Evolutionary conservation across 2,329 filamentous ascomycete species (phyloP).

Genomic region (Cercospora zeae-maydis): DNA sequence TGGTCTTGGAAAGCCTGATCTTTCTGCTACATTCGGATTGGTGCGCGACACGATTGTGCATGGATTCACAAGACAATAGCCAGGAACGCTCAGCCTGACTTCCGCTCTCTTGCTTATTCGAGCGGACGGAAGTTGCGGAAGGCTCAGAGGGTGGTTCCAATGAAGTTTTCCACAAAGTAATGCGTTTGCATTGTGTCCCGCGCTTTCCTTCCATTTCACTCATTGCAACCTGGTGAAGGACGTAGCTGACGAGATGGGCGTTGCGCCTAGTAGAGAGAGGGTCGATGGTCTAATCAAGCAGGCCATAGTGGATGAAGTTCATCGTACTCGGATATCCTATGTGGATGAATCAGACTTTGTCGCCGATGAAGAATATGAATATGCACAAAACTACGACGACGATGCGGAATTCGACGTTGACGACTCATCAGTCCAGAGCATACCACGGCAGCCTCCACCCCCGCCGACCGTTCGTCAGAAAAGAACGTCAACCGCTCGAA

Average conservation of each 20-base stretch:
- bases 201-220: not conserved
- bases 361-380: not conserved
- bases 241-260: constrained; percentile 1
- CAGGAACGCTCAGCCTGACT: constrained; percentile 2
- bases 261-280: not conserved
- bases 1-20: constrained; percentile 14
- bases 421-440: not conserved
- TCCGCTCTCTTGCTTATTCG: not conserved
- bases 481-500: not conserved
- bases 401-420: not conserved
- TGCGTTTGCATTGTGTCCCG: not conserved
- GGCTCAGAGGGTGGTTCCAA: not conserved
- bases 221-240: not conserved
- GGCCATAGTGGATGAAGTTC: not conserved
- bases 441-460: not conserved
- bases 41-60: constrained; percentile 14
- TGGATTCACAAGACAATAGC: constrained; percentile 12
- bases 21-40: constrained; percentile 16
- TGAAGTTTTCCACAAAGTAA: not conserved
- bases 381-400: constrained; percentile 1
- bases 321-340: not conserved
- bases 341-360: not conserved
- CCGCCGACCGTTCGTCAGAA: not conserved
- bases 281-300: not conserved
- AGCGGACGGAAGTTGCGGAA: not conserved